Evolutionary conservation across 108 stramenopile species (phyloP), one percentile per base, ranked within the genome.

Genomic region (Aurantiochytrium sp.): DNA sequence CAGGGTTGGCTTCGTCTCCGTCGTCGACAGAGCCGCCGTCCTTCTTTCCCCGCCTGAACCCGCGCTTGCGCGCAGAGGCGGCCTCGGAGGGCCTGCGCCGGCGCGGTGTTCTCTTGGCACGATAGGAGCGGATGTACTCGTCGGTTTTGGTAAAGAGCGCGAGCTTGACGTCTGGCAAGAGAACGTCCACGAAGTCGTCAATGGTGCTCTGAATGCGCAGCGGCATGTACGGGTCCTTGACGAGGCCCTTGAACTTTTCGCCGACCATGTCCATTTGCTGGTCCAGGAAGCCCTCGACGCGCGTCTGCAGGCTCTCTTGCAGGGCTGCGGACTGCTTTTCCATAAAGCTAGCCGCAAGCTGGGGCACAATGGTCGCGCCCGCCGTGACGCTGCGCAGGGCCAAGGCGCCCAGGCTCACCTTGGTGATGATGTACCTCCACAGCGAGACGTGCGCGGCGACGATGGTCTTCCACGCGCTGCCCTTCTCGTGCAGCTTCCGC

Each of bases 141-240:
- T 81, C 32, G 10, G 73, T 81, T 48, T 81, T 81, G 36, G 73
- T 81, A 48, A 81, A 81, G 32, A 81, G 73, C 3, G 73, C 73
- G 8, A 81, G 73, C 24, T 81, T 81, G 73, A 81, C 12, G 45
- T 81, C 73, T 12, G 73, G 73, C 19, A 81, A 24, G 17, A 81
- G 73, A 41, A 81, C 73, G 3, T 81, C 73, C 6, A 81, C 73
- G 24, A 81, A 81, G 30, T 81, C 73, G 17, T 81, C 73, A 2
- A 81, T 48, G 6, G 73, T 81, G 32, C 42, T 27, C 24, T 81
- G 73, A 2, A 81, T 81, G 39, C 27, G 45, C 6, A 81, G 39
- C 12, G 73, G 73, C 73, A 81, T 81, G 24, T 81, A 81, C 2
- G 73, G 73, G 73, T 81, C 73, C 39, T 81, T 81, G 42, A 81